Evolutionary conservation across 108 stramenopile species (phyloP), one percentile per base, ranked within the genome.

Genomic region (Pseudonitzschia pungens): DNA sequence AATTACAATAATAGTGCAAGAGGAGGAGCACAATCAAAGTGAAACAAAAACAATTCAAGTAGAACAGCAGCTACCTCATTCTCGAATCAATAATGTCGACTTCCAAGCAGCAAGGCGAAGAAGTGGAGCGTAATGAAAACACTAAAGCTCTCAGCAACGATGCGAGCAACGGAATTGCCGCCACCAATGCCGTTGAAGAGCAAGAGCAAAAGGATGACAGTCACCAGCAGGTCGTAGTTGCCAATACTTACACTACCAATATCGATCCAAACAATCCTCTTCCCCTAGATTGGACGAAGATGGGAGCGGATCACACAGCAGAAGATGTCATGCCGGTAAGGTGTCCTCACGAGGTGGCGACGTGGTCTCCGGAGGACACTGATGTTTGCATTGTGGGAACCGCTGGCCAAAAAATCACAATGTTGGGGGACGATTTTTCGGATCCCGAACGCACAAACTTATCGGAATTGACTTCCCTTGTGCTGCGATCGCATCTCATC

Each of bases 381-480:
- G 86, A 84, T 41, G 72, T 96, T 54, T 70, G 71, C 28, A 74
- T 93, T 60, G 89, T 96, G 11, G 95, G 95, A 41, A 96, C 95
- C 4, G 82, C 92, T 0, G 92, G 92, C 50, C 81, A 87, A 68
- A 96, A 96, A 74, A 87, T 96, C 70, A 96, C 95, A 7, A 71
- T 85, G 26, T 82, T 96, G 70, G 86, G 86, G 1, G 57, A 54
- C 12, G 81, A 88, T 70, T 80, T 93, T 54, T 53, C 69, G 28
- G 70, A 79, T 53, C 59, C 80, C 0, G 72, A 86, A 48, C 31
- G 36, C 14, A 57, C 50, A n/a, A 64, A 65, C 54, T n/a, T 41
- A 33, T 69, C 77, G 22, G 26, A 77, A 36, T 62, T 95, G 41
- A 76, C 68, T 58, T 67, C 78, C 24, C 68, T 96, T 71, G 79